Evolutionary conservation across 306 rosid genomes (phyloP).

Genomic region (Quercus rubra): DNA sequence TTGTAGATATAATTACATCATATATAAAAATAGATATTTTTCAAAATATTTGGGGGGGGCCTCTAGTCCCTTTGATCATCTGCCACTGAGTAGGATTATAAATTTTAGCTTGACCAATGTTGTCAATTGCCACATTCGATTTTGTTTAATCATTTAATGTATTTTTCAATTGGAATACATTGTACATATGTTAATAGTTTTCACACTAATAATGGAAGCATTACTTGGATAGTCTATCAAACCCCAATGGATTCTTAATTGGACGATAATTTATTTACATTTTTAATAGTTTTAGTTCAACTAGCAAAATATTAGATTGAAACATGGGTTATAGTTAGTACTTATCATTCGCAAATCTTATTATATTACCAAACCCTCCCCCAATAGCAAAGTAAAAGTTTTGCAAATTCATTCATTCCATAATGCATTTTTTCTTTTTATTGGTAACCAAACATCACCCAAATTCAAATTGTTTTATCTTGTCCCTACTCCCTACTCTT

Average conservation of each 20-base stretch:
- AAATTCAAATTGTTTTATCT: background rate
- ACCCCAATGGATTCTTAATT: too few species aligned
- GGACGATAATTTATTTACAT: too few species aligned
- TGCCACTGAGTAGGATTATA: background rate
- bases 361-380: background rate
- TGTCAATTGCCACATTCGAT: background rate
- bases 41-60: too few species aligned
- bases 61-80: too few species aligned
- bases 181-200: too few species aligned
- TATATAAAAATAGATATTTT: too few species aligned
- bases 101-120: background rate
- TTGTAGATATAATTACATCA: too few species aligned
- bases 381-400: background rate
- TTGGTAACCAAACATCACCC: constrained; percentile 26
- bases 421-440: background rate
- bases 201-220: too few species aligned
- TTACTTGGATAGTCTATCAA: too few species aligned
- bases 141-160: background rate
- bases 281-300: too few species aligned
- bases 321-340: background rate
- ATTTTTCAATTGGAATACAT: background rate
- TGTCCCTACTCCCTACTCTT: too few species aligned
- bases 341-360: background rate
- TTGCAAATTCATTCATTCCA: background rate
- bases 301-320: too few species aligned